Conservation (phyloP, 371 early-diverging fungal species). For the Rhizopus sp. region DNA sequence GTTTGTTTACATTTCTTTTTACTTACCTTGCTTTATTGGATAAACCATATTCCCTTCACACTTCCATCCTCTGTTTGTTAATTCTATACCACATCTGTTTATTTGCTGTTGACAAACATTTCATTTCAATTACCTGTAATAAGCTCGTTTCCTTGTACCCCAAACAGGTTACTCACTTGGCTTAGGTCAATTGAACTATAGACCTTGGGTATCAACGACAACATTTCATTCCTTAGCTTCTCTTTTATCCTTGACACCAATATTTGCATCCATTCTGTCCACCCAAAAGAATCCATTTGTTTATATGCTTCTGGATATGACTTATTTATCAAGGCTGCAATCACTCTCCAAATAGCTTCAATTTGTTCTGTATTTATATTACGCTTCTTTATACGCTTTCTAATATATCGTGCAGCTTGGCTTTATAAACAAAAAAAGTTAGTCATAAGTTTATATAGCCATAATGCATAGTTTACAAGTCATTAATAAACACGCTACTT, state of each 20-base stretch:
- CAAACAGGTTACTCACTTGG: constrained; percentile 28
- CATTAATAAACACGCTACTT: constrained; percentile 23
- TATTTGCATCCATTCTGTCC: constrained; percentile 25
- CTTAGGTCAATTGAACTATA: constrained; percentile 25
- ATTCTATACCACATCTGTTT: constrained; percentile 2
- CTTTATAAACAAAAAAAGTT: constrained; percentile 8
- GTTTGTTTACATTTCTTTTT: neutral
- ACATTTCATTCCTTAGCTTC: constrained; percentile 16
- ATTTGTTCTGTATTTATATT: constrained; percentile 18
- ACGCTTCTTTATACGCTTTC: constrained; percentile 26
- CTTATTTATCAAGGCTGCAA: constrained; percentile 23
- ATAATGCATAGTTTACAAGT: constrained; percentile 24
- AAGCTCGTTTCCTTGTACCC: constrained; percentile 19
- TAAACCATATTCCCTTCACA: constrained; percentile 14
- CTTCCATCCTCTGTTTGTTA: constrained; percentile 15
- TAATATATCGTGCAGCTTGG: constrained; percentile 29
- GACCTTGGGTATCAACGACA: constrained; percentile 18
- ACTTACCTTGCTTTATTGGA: constrained; percentile 20
- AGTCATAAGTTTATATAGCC: neutral
- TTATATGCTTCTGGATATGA: constrained; percentile 24
- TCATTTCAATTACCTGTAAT: constrained; percentile 18
- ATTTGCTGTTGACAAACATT: neutral
- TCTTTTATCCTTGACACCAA: constrained; percentile 15
- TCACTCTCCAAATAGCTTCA: constrained; percentile 29
- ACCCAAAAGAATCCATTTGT: constrained; percentile 16